Evolutionary conservation across 352 stramenopile genomes (phyloP), one percentile per base, ranked within the genome.

Genomic region (Globisporangium polare): DNA sequence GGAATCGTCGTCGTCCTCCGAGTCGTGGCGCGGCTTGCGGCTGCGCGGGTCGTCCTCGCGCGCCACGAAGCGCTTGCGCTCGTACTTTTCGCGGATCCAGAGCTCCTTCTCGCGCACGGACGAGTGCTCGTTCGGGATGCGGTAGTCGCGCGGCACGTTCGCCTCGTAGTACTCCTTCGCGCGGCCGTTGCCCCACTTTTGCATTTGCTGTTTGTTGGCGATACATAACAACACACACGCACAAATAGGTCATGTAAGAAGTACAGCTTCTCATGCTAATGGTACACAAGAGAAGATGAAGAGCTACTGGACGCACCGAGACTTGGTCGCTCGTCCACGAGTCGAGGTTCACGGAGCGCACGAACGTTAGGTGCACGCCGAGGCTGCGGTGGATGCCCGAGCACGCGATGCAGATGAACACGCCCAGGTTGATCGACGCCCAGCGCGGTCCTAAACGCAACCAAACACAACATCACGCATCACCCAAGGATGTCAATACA

Each of bases 351-450:
- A 96, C 87, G 35, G 85, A 97, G 29, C 93, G 86, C 62, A 98
- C 94, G 61, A 97, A 96, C 18, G 89, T 97, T 37, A 98, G 66
- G 69, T 98, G 94, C 31, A 97, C 89, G 58, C 94, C 94, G 53
- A 98, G 76, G 49, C 85, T 94, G 60, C 94, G 88, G 68, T 98
- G 94, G 68, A 97, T 96, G 31, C 92, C 94, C 17, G 90, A 95
- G 74, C 94, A 98, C 51, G 89, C 80, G 66, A 97, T 97, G 77
- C 94, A 98, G 63, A 98, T 93, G 72, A 98, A 98, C 22, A 97
- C 90, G 31, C 94, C 94, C 18, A 97, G 72, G 74, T 96, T 98
- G 64, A 97, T 95, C 29, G 86, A 96, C 33, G 91, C 92, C 94
- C 94, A 98, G 53, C 89, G 90, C 29, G 94, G 94, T 0, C 83